Evolutionary conservation across 306 rosid genomes (phyloP).

Genomic region (Prosopis cineraria): DNA sequence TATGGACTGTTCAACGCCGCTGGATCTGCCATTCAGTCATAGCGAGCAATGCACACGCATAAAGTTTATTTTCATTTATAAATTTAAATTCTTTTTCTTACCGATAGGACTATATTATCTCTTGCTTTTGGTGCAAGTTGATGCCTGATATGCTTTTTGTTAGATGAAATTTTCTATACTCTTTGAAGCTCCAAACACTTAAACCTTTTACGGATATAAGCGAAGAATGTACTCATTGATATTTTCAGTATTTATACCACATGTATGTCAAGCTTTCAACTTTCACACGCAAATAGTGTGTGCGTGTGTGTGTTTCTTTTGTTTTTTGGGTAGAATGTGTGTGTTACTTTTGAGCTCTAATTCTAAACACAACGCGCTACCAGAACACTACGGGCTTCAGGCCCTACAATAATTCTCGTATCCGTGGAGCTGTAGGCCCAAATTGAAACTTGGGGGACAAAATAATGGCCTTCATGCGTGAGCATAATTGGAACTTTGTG

Average conservation of each 20-base stretch:
- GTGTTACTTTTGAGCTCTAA: neutral
- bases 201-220: neutral
- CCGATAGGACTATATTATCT: neutral
- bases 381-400: no score
- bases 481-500: neutral
- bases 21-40: neutral
- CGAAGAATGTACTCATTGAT: neutral
- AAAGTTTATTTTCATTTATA: neutral
- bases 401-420: no score
- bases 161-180: neutral
- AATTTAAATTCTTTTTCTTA: neutral
- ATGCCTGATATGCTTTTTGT: neutral
- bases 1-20: neutral
- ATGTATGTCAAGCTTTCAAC: neutral
- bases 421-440: no score
- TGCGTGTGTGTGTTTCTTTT: no score
- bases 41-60: neutral
- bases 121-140: constrained; percentile 20
- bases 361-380: no score
- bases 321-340: no score
- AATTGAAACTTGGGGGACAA: no score
- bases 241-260: neutral
- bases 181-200: neutral
- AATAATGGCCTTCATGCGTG: neutral
- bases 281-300: no score